phyloP scores from a whole-genome alignment of 257 asterid species.

The Solanum commersonii region DNA sequence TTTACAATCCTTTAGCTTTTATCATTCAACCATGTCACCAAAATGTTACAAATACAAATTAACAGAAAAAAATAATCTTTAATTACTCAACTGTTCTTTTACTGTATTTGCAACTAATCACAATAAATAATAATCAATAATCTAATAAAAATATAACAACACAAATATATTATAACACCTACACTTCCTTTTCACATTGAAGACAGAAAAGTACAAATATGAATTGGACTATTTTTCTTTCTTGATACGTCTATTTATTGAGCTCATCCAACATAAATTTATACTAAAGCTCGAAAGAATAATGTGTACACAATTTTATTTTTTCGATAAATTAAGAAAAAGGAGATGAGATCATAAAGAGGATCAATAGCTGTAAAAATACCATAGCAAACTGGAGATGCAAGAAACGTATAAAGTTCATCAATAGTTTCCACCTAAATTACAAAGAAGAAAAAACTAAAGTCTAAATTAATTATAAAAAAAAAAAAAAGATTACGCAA shows the following conservation, averaged over 20 bases:
- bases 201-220: neutral
- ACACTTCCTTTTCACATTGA: neutral
- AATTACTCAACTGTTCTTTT: neutral
- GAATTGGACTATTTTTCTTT: neutral
- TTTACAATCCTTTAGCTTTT: neutral
- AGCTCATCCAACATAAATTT: neutral
- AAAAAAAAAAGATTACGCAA: neutral
- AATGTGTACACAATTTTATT: neutral
- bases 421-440: neutral
- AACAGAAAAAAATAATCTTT: neutral
- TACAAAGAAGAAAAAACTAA: neutral
- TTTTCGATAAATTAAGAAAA: neutral
- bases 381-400: slow-evolving; percentile 2
- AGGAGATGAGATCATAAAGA: neutral
- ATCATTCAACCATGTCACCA: neutral
- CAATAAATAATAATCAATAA: neutral
- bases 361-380: neutral
- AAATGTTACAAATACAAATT: neutral
- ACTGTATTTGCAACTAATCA: neutral
- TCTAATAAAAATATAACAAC: neutral
- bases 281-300: neutral
- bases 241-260: neutral
- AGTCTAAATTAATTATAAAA: neutral
- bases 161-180: neutral
- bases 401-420: slow-evolving; percentile 7